These are phyloP conservation scores for Gastrolobium bilobum DNA, from an alignment of 306 rosid species.

Conservation along the genomic window DNA sequence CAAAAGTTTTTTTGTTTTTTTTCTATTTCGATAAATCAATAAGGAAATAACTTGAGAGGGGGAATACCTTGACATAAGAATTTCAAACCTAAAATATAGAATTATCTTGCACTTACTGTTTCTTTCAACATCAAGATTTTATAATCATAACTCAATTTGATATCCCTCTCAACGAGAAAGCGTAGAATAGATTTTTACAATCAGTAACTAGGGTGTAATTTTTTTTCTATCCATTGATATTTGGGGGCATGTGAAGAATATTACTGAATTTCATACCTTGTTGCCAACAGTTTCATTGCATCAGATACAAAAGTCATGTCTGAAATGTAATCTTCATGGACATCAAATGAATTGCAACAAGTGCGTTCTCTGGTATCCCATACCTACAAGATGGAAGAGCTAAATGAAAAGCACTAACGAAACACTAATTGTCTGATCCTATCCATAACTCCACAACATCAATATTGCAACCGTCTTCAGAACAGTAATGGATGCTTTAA, in stretches of 20 bases:
- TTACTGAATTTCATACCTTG: slow-evolving; percentile 65
- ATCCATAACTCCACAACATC: too few species aligned
- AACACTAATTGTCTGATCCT: not conserved
- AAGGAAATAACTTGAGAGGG: too few species aligned
- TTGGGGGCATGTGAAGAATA: slow-evolving; percentile 25
- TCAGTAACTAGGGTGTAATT: slow-evolving; percentile 8
- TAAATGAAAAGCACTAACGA: slow-evolving; percentile 34
- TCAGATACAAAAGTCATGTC: slow-evolving; percentile 86
- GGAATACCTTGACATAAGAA: too few species aligned
- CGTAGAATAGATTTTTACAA: slow-evolving; percentile 26
- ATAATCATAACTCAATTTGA: not conserved
- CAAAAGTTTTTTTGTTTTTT: too few species aligned
- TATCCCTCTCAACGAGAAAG: slow-evolving; percentile 8
- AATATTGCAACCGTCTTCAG: too few species aligned
- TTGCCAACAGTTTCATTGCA: slow-evolving; percentile 79
- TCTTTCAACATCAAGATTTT: not conserved
- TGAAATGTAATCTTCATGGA: slow-evolving; percentile 81
- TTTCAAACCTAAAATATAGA: too few species aligned
- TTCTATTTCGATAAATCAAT: too few species aligned
- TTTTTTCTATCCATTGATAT: not conserved
- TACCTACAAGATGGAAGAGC: slow-evolving; percentile 56
- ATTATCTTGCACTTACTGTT: too few species aligned
- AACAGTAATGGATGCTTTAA: not conserved
- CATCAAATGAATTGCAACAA: slow-evolving; percentile 78
- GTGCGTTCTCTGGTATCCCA: slow-evolving; percentile 94